A percentile compares a stretch with the other conserved stretches of the same genome.
phyloP scores from a whole-genome alignment of 805 yeast genomes.

The Sugiyamaella qingdaonensis region DNA sequence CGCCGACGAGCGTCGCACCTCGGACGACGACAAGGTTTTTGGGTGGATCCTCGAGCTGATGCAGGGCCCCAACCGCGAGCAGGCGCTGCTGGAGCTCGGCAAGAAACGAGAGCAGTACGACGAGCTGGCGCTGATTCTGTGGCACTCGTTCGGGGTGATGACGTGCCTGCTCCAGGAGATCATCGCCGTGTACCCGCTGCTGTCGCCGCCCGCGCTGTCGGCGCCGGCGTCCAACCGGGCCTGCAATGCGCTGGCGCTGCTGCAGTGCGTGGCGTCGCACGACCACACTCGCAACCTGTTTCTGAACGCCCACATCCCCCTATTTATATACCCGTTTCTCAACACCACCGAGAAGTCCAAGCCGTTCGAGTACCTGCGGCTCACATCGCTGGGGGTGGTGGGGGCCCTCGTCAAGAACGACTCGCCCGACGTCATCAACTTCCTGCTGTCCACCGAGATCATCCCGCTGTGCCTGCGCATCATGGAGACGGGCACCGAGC shows the following conservation, averaged over 20 bases:
- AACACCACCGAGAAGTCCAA: constrained; percentile 88
- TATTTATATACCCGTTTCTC: constrained; percentile 88
- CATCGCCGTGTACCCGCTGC: constrained; percentile 80
- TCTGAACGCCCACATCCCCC: constrained; percentile 84
- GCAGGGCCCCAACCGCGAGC: constrained; percentile 86
- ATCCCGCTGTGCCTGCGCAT: constrained; percentile 91
- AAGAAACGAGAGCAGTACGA: constrained; percentile 93
- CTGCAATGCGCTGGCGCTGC: constrained; percentile 88
- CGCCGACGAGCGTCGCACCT: constrained; percentile 14
- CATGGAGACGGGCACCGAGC: constrained; percentile 92
- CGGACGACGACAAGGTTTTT: constrained; percentile 75
- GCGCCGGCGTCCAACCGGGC: constrained; percentile 89
- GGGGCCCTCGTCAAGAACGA: constrained; percentile 97
- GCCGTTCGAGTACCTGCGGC: constrained; percentile 87
- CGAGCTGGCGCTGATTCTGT: constrained; percentile 83
- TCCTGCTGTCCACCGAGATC: constrained; percentile 89
- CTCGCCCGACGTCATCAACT: constrained; percentile 89
- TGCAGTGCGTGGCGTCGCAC: constrained; percentile 96
- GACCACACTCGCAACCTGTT: constrained; percentile 82
- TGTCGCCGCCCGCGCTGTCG: constrained; percentile 80
- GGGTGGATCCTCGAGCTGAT: constrained; percentile 88
- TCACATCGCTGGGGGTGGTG: constrained; percentile 92
- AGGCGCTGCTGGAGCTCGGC: constrained; percentile 87
- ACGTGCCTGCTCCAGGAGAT: constrained; percentile 86
- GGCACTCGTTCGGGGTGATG: constrained; percentile 98